Percentiles rank a stretch among this genome's conserved stretches.
Evolutionary conservation across 1,284 basidiomycete species (phyloP).

Genomic region (Schizopora paradoxa): DNA sequence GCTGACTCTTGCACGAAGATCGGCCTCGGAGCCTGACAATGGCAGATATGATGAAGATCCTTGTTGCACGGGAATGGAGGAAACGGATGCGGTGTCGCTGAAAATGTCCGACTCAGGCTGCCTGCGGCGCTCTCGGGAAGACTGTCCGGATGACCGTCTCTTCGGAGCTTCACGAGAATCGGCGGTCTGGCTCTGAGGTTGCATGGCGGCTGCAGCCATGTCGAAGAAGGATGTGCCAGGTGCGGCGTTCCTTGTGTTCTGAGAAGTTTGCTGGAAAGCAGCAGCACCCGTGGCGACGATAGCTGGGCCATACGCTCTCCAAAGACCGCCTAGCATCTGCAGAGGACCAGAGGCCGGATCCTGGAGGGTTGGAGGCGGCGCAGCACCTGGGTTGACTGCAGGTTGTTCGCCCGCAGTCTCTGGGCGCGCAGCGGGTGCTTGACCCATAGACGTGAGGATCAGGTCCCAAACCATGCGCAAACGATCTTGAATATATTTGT

Average conservation of each 20-base stretch:
- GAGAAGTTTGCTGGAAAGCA: conserved; percentile 43
- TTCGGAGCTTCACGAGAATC: conserved; percentile 18
- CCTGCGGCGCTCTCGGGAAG: conserved; percentile 40
- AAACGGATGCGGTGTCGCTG: conserved; percentile 27
- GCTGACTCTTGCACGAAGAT: conserved; percentile 38
- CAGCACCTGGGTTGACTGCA: conserved; percentile 25
- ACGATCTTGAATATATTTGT: conserved; percentile 60
- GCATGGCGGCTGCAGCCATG: conserved; percentile 6
- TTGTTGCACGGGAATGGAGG: conserved; percentile 31
- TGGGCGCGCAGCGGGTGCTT: conserved; percentile 23
- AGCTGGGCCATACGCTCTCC: conserved; percentile 69
- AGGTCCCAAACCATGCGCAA: conserved; percentile 59
- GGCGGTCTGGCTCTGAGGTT: conserved; percentile 18
- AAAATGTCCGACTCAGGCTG: conserved; percentile 48
- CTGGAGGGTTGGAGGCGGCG: conserved; percentile 40
- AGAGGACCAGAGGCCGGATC: conserved; percentile 60
- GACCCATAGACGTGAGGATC: conserved; percentile 41
- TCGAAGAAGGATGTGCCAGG: conserved; percentile 21
- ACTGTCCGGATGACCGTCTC: conserved; percentile 25
- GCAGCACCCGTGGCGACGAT: conserved; percentile 62
- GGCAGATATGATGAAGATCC: conserved; percentile 21
- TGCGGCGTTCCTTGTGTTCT: conserved; percentile 24
- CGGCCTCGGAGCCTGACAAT: conserved; percentile 37
- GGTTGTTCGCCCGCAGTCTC: conserved; percentile 17
- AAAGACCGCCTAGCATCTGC: conserved; percentile 58